Evolutionary conservation across 305 asterid species (phyloP).

Genomic region (Striga hermonthica): DNA sequence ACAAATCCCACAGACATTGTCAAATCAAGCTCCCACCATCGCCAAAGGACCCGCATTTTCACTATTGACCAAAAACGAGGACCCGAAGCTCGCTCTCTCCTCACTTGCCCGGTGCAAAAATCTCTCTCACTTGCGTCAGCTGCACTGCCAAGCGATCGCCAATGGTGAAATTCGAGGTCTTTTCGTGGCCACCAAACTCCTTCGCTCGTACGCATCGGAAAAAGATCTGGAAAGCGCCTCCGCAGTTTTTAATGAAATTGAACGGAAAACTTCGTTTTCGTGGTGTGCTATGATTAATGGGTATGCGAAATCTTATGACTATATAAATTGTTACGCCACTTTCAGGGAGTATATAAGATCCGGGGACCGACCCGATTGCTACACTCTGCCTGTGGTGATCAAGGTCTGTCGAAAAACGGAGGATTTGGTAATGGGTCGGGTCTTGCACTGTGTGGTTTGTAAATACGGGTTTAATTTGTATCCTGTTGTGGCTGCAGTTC

Average conservation of each 20-base stretch:
- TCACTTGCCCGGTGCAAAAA: slow-evolving; percentile 33
- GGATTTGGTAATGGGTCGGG: slow-evolving; percentile 45
- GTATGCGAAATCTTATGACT: slow-evolving; percentile 48
- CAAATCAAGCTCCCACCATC: slow-evolving; percentile 20
- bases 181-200: slow-evolving; percentile 38
- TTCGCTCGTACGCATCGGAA: slow-evolving; percentile 37
- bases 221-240: slow-evolving; percentile 39
- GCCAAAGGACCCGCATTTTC: slow-evolving; percentile 21
- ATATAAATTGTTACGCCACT: slow-evolving; percentile 35
- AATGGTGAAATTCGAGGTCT: slow-evolving; percentile 30
- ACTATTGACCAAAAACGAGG: slow-evolving; percentile 26
- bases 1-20: slow-evolving; percentile 16
- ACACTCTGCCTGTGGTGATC: slow-evolving; percentile 52
- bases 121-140: slow-evolving; percentile 40
- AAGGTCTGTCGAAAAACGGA: slow-evolving; percentile 43
- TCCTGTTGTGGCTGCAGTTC: slow-evolving; percentile 42
- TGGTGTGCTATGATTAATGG: slow-evolving; percentile 70
- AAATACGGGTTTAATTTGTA: slow-evolving; percentile 43
- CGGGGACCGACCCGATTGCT: slow-evolving; percentile 42
- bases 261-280: slow-evolving; percentile 41
- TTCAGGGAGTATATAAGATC: slow-evolving; percentile 55
- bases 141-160: slow-evolving; percentile 40
- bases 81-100: slow-evolving; percentile 33
- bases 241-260: slow-evolving; percentile 40
- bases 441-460: slow-evolving; percentile 43